Base-by-base conservation (phyloP, 2,329 filamentous ascomycete species). In the Apiospora rasikravindrae region DNA sequence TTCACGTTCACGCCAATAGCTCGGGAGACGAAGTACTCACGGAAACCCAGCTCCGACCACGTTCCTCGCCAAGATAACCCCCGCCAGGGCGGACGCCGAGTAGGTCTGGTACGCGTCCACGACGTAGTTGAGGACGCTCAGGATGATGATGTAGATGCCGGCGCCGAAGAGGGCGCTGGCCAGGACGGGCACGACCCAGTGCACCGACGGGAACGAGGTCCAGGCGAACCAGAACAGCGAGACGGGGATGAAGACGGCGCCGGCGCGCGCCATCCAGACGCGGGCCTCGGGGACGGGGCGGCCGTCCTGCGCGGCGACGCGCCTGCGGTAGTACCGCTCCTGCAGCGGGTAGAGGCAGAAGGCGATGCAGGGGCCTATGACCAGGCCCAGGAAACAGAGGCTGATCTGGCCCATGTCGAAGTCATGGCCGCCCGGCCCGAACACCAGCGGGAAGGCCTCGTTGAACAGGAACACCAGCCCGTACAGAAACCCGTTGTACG, bases 401-500 rank as follows among this genome's bases (percentile, higher is more conserved):
- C 24, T 53, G 49, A 10, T 26, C 49, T 26, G 16, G 49, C 22
- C 49, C 22, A n/a, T 53, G 49, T 26, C 8, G 49, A 53, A 26
- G 49, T 10, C 49, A 53, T 26, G 22, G 14, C 49, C 22, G 49
- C 22, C 49, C 13, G 22, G 49, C 24, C 49, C 24, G 49, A 53
- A 22, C 6, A 53, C 49, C 22, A 53, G 22, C 8, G 49, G 49
- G 49, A n/a, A 53, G 5, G 49, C 49, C 24, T 26, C 49, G 24
- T n/a, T n/a, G 87, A 89, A 67, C 33, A 40, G 89, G 24, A 74
- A 67, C 1, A 70, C 81, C 2, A 88, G 89, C 78, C 91, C 91
- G 2, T 91, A 81, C 0, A 89, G 89, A 80, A 33, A 8, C 13
- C 14, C 16, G 14, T 37, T 88, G 82, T 93, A 93, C 37, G 93